phyloP scores from a whole-genome alignment of 768 basidiomycete species.

The Trametopsis cervina region DNA sequence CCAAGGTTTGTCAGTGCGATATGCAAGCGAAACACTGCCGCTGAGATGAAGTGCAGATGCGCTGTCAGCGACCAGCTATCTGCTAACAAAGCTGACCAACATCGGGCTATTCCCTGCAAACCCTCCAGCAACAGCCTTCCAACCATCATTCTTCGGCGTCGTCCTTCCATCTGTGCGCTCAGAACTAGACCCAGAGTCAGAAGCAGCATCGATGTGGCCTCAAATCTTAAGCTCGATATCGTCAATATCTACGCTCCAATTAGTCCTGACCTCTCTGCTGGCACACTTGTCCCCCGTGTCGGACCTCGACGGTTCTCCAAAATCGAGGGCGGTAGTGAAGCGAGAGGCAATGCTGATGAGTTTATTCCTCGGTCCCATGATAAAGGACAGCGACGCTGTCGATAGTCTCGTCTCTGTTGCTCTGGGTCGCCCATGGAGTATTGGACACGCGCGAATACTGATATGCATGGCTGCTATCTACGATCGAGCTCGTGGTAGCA shows the following conservation, averaged over 20 bases:
- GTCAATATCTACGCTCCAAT: slow-evolving; percentile 46
- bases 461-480: slow-evolving; percentile 47
- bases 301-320: slow-evolving; percentile 25
- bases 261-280: slow-evolving; percentile 54
- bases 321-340: slow-evolving; percentile 38
- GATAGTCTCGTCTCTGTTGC: slow-evolving; percentile 41
- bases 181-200: slow-evolving; percentile 24
- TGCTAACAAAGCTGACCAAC: slow-evolving; percentile 62
- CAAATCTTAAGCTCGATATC: slow-evolving; percentile 38
- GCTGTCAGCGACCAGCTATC: slow-evolving; percentile 38
- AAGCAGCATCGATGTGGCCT: slow-evolving; percentile 48
- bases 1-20: slow-evolving; percentile 33
- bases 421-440: slow-evolving; percentile 51
- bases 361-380: slow-evolving; percentile 45
- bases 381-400: slow-evolving; percentile 43
- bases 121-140: slow-evolving; percentile 44
- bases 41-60: slow-evolving; percentile 25
- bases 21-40: slow-evolving; percentile 1
- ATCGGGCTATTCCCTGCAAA: slow-evolving; percentile 57
- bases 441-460: slow-evolving; percentile 53
- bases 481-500: slow-evolving; percentile 22
- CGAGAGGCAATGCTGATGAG: slow-evolving; percentile 49
- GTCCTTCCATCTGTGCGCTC: slow-evolving; percentile 42
- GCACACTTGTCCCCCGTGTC: slow-evolving; percentile 32
- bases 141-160: slow-evolving; percentile 63